Evolutionary conservation across 345 rosid genomes (phyloP).

Genomic region (Linum tenue): DNA sequence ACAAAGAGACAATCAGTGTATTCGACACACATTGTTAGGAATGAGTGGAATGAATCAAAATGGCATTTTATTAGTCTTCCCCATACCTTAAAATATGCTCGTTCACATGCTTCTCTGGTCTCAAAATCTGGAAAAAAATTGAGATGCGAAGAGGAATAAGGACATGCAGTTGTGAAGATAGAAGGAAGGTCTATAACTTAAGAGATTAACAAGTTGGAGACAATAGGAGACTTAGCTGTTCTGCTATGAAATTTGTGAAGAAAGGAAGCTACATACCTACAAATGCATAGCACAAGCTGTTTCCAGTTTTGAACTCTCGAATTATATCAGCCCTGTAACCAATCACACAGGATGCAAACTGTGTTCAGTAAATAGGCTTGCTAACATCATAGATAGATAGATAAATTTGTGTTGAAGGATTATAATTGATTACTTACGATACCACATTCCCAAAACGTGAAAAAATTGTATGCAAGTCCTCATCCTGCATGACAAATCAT

Average conservation of each 20-base stretch:
- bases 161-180: not conserved
- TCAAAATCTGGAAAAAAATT: conserved; percentile 54
- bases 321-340: conserved; percentile 76
- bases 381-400: conserved; percentile 3
- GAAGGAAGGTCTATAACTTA: not conserved
- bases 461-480: conserved; percentile 86
- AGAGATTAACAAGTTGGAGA: not conserved
- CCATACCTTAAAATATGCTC: conserved; percentile 76
- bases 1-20: not conserved
- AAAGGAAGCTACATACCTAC: conserved; percentile 45
- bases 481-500: conserved; percentile 55
- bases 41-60: not conserved
- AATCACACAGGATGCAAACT: conserved; percentile 13
- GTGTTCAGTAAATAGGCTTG: not conserved
- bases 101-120: conserved; percentile 64
- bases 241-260: not conserved
- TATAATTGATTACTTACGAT: conserved; percentile 42
- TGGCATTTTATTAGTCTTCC: not conserved
- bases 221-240: not conserved
- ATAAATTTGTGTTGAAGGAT: not conserved
- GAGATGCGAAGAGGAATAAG: conserved; percentile 3
- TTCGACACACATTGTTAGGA: not conserved
- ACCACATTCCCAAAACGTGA: conserved; percentile 87
- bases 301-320: conserved; percentile 93
- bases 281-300: conserved; percentile 92